Evolutionary conservation across 148 eudicot species (phyloP), one percentile per base, ranked within the genome.

Genomic region (Camellia japonica): DNA sequence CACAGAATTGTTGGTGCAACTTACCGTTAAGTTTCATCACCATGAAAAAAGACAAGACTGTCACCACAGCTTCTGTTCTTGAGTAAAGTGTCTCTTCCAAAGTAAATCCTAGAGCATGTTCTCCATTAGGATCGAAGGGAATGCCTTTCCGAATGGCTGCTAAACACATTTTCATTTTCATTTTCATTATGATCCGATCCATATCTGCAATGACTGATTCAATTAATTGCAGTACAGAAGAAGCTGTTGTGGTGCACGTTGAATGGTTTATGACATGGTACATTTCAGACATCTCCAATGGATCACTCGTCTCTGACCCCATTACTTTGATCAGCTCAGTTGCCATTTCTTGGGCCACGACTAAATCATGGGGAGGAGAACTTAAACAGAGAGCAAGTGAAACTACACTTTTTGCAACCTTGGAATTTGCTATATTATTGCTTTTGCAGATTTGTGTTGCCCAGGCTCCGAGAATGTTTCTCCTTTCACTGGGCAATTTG

Each of bases 21-120:
- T 43, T 84, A 90, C 93, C 90, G 77, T 88, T 88, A 41, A 90
- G 84, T 64, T 68, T 76, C 85, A 88, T 90, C 47, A 41, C 43
- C 76, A 84, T 82, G 77, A 90, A 90, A 69, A 85, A 78, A 73
- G 90, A 81, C 75, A 90, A 64, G 15, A 85, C 87, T 75, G 86
- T 85, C 44, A 86, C 89, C 14, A 88, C 78, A 69, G 89, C 87
- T 83, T 86, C 89, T 20, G 88, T 80, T 79, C 87, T 86, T 14
- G 75, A 80, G 80, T 88, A 83, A 58, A 90, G 76, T 41, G 74
- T 51, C 67, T 86, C 87, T 84, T 90, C 93, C 66, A 90, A 59
- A 49, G 78, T 83, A 66, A 81, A 78, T 72, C 51, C 75, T 11
- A 81, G 73, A 59, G 72, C 82, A 42, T 58, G n/a, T 68, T 83